These are phyloP conservation scores for Mycena haematopus DNA, from an alignment of 768 basidiomycete species.

Conservation along the genomic window DNA sequence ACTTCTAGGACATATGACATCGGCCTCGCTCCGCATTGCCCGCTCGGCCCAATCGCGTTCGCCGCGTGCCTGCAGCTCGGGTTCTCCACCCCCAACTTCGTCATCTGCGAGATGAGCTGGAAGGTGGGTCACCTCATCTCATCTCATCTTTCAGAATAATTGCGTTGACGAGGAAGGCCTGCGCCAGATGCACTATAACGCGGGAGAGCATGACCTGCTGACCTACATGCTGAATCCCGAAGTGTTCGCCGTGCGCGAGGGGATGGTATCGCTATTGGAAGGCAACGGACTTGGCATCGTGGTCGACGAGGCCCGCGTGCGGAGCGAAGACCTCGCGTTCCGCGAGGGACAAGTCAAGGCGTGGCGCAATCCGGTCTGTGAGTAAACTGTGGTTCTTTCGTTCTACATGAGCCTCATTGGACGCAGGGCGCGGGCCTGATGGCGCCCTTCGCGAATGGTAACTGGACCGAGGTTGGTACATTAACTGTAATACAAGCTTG, in stretches of 20 bases:
- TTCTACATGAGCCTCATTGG: neutral
- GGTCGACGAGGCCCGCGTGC: conserved; percentile 63
- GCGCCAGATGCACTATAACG: conserved; percentile 68
- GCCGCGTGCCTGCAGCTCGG: conserved; percentile 75
- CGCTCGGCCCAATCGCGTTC: conserved; percentile 72
- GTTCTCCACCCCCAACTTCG: conserved; percentile 55
- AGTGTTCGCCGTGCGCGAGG: conserved; percentile 63
- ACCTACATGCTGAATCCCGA: conserved; percentile 61
- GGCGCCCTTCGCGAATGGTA: neutral
- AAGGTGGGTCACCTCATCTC: conserved; percentile 42
- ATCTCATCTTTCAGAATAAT: neutral
- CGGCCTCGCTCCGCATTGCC: conserved; percentile 75
- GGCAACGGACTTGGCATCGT: conserved; percentile 67
- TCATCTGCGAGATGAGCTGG: conserved; percentile 59
- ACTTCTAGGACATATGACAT: conserved; percentile 68
- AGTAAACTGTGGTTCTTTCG: neutral
- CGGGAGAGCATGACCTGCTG: conserved; percentile 59
- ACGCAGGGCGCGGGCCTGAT: neutral
- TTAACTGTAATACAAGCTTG: too few species aligned
- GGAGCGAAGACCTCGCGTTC: conserved; percentile 29
- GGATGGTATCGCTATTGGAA: conserved; percentile 51
- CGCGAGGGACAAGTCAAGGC: conserved; percentile 32
- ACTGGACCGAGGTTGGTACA: neutral
- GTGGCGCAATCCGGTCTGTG: conserved; percentile 50
- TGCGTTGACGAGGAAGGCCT: neutral